Evolutionary conservation across 2,329 filamentous ascomycete genomes (phyloP), one percentile per base, ranked within the genome.

Genomic region (Hypoxylon sp.): DNA sequence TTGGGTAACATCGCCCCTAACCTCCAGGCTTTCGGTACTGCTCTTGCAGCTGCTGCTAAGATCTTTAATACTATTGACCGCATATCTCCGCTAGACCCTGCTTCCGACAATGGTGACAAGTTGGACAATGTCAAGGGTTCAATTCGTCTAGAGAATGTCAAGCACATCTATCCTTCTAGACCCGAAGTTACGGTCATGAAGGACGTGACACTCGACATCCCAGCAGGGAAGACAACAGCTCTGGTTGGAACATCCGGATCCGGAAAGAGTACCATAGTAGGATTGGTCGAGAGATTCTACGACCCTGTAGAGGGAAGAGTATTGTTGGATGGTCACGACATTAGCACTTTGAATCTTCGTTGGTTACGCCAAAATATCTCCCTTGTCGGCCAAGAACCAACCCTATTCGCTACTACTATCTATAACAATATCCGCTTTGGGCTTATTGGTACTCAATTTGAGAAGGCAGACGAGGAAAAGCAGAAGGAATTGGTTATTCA

Each of bases 51-150:
- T 2, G 91, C 90, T 3, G 82, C 84, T 46, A 97, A 97, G 76
- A 96, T 99, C 57, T 97, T 88, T 75, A 89, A 86, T 67, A 97
- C 92, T 1, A 97, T 97, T 61, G 93, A 97, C 70, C 88, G 94
- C 42, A 65, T 75, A 2, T 97, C 94, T 0, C 91, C 93, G 0
- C 78, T 97, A 36, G 89, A 99, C 65, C 86, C 93, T 0, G 83
- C 83, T 4, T 82, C 81, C 2, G 80, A 87, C 1, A 76, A 79
- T 6, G 94, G 93, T n/a, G 77, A 83, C 53, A 91, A 80, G 60
- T 79, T 95, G 1, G 85, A 91, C 1, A 71, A 82, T 13, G 79
- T 96, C 2, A 77, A 88, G 52, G 94, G 94, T 19, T 84, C 83
- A 11, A 87, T 99, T 50, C 88, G 92, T 59, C 80, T 99, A 32